phyloP scores from a whole-genome alignment of 2,329 filamentous ascomycete species.

The Aspergillus sp. region DNA sequence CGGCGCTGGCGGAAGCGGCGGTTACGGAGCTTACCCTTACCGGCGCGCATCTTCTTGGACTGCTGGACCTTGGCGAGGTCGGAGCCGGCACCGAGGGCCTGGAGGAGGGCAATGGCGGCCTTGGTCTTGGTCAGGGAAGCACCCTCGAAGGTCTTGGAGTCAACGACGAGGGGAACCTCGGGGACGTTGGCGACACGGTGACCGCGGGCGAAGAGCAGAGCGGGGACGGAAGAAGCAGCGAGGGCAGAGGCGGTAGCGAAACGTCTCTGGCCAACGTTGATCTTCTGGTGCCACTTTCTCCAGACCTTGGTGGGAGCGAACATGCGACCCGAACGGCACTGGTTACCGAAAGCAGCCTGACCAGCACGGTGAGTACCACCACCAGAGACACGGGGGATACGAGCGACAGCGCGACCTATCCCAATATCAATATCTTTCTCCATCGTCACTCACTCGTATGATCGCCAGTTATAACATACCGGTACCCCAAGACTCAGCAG shows the following conservation, averaged over 20 bases:
- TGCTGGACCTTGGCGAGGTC: constrained; percentile 94
- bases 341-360: constrained; percentile 99
- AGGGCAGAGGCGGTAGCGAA: constrained; percentile 97
- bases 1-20: constrained; percentile 96
- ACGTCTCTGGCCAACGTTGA: constrained; percentile 97
- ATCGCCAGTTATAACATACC: constrained; percentile 51
- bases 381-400: constrained; percentile 99
- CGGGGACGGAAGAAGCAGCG: constrained; percentile 89
- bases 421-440: constrained; percentile 6
- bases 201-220: constrained; percentile 92
- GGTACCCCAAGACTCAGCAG: constrained; percentile 99
- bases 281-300: constrained; percentile 99
- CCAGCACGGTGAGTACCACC: constrained; percentile 99
- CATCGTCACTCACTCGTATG: neutral
- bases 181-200: constrained; percentile 89
- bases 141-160: constrained; percentile 79
- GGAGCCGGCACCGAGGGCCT: constrained; percentile 79
- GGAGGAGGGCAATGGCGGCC: constrained; percentile 77
- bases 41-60: constrained; percentile 93
- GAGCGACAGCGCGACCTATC: constrained; percentile 92
- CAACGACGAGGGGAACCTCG: constrained; percentile 94
- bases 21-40: constrained; percentile 97
- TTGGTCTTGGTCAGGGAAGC: constrained; percentile 81
- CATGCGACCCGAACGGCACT: constrained; percentile 99
- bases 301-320: constrained; percentile 99